Base-by-base conservation (phyloP, 306 rosid genomes). In the Trichosanthes cucumerina region DNA sequence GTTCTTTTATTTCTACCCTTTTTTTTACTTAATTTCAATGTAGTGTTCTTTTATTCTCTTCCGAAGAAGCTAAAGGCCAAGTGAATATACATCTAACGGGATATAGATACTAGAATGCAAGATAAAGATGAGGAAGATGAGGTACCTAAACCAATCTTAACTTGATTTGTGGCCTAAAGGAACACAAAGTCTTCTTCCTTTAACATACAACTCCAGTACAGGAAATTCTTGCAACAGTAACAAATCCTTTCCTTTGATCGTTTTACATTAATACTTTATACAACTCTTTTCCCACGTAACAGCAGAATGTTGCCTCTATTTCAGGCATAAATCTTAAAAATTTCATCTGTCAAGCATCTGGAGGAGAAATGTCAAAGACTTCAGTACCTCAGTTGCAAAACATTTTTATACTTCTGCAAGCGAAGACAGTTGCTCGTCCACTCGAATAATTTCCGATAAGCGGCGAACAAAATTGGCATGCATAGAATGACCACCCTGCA, bases 401-500 rank as follows among this genome's bases (percentile, higher is more conserved):
- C 3, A 39, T 9, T 19, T 36, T 38, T n/a, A 66, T 26, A 49
- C 78, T 9, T 23, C 75, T 53, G 46, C 74, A 38, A 66, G 74
- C 3, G 12, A 65, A 66, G 18, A 39, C 50, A 66, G 74, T 31
- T 39, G 12, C 52, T 39, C 12, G 26, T 66, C 81, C 79, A 23
- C 82, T 85, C 78, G 82, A 66, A 65, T 69, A n/a, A 28, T 68
- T 77, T 74, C 88, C 53, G 76, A 78, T 47, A 90, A 79, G 72
- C 80, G 76, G 64, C 89, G 90, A 13, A 84, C 91, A 71, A 93
- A 80, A 87, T 88, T 90, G 54, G 86, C 80, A 79, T 93, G 97
- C 84, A 89, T 84, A 59, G 91, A 81, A 83, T 91, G 98, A 69
- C 98, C 91, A 81, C 89, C 96, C 98, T 89, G 90, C 79, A 66